Conservation (phyloP, 2,329 filamentous ascomycete species). For the Cladosporium phlei region DNA sequence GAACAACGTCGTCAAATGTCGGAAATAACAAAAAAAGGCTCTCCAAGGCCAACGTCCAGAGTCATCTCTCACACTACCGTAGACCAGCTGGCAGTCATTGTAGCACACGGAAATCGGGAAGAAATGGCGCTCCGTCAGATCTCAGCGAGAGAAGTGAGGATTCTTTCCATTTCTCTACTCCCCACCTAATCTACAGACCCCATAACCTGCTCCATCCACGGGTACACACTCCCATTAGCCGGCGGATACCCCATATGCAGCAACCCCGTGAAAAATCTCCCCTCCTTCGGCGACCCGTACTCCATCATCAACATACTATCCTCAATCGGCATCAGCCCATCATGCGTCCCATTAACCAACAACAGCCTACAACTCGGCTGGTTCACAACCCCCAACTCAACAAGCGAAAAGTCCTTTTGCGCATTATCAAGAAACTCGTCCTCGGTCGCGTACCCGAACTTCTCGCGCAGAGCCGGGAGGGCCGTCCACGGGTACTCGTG, state of each 20-base stretch:
- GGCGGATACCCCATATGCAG: conserved; percentile 66
- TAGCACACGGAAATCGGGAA: too few species aligned
- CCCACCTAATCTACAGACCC: conserved; percentile 9
- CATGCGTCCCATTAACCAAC: conserved; percentile 57
- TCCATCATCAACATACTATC: conserved; percentile 62
- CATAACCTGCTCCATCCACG: conserved; percentile 58
- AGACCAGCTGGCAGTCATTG: too few species aligned
- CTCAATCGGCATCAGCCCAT: conserved; percentile 65
- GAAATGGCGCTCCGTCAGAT: too few species aligned
- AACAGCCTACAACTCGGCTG: conserved; percentile 54
- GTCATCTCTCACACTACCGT: too few species aligned
- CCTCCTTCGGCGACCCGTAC: conserved; percentile 62
- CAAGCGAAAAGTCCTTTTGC: conserved; percentile 58
- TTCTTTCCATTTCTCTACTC: too few species aligned
- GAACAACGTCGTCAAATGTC: too few species aligned
- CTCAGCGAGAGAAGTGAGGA: too few species aligned
- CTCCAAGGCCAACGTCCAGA: too few species aligned
- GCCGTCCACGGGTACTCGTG: conserved; percentile 52
- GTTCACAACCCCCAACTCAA: conserved; percentile 56
- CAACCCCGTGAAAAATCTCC: conserved; percentile 56
- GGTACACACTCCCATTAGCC: conserved; percentile 54
- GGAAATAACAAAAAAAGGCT: too few species aligned
- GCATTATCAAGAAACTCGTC: conserved; percentile 53
- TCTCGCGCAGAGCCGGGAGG: conserved; percentile 48
- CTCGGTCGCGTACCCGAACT: conserved; percentile 56